Evolutionary conservation across 2,329 filamentous ascomycete genomes (phyloP), one percentile per base, ranked within the genome.

Genomic region (Calonectria honghensis): DNA sequence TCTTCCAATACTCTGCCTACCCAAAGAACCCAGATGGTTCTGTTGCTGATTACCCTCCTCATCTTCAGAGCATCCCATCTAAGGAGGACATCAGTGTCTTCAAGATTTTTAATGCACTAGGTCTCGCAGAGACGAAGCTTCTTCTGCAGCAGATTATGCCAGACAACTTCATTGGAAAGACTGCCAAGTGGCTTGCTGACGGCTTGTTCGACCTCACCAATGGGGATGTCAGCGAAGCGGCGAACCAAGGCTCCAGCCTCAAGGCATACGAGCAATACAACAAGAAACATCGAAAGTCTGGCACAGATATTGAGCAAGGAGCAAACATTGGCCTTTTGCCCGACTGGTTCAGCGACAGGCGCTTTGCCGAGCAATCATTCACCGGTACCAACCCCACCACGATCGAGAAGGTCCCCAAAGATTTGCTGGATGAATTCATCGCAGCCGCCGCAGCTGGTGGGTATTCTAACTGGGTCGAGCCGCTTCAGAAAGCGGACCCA

Each of bases 281-380:
- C 78, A 82, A 81, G 35, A 78, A 80, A 20, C 77, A 84, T 59
- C 82, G 81, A 51, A 84, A 84, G 70, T 79, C 82, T 9, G 84
- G 83, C 10, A 84, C 81, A 13, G 85, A 85, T 37, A 84, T 86
- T 66, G 77, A 79, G 45, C 73, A 76, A 1, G 84, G 84, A 24
- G 75, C 79, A 27, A 85, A 85, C 69, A 79, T 85, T 29, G 84
- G 83, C 10, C 70, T 84, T 31, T 78, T 84, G 11, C 78, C 82
- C 13, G 85, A 88, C 73, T 88, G 86, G 86, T 88, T 81, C 76
- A 82, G 82, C 20, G 87, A 88, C 72, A 82, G 84, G 4, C 81
- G 86, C 24, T 88, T 88, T 61, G 87, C 86, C 3, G 84, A 88
- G 52, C 87, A 88, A 79, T 83, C 83, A 14, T 85, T 88, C 65